These are phyloP conservation scores for Leucosporidium yakuticum DNA, from an alignment of 768 basidiomycete genomes.

Conservation along the genomic window DNA sequence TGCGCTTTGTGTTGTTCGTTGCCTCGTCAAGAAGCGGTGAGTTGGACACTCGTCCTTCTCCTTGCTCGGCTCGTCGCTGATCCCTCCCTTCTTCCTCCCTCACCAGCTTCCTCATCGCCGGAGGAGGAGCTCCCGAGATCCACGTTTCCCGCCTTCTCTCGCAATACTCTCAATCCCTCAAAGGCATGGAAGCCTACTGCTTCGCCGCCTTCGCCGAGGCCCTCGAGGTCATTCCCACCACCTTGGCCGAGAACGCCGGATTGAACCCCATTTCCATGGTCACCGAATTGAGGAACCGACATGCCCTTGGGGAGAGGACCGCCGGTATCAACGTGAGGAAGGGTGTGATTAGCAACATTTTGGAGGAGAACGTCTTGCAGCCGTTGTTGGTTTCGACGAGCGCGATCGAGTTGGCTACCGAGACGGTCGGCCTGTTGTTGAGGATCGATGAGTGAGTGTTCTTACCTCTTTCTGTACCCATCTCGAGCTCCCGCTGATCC, in stretches of 20 bases:
- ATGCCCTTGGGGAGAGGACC: slow-evolving; percentile 86
- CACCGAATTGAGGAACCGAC: slow-evolving; percentile 92
- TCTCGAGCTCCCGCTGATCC: not conserved
- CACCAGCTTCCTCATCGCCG: slow-evolving; percentile 78
- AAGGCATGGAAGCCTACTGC: slow-evolving; percentile 98
- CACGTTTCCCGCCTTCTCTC: slow-evolving; percentile 87
- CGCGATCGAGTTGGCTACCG: slow-evolving; percentile 88
- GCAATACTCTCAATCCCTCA: slow-evolving; percentile 84
- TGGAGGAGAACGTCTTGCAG: slow-evolving; percentile 96
- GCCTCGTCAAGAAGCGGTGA: slow-evolving; percentile 95
- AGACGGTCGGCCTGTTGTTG: slow-evolving; percentile 91
- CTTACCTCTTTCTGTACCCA: not conserved
- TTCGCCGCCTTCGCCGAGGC: slow-evolving; percentile 98
- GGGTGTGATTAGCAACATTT: slow-evolving; percentile 94
- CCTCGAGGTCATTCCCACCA: slow-evolving; percentile 93
- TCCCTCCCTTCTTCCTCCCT: slow-evolving; percentile 3
- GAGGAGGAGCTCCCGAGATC: slow-evolving; percentile 96
- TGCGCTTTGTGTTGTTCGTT: slow-evolving; percentile 96
- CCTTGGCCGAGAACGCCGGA: slow-evolving; percentile 96
- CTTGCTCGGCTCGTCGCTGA: not conserved
- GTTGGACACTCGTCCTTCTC: slow-evolving; percentile 33
- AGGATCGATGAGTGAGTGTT: slow-evolving; percentile 69
- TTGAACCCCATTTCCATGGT: slow-evolving; percentile 97
- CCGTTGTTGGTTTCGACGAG: slow-evolving; percentile 85
- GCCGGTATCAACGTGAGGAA: slow-evolving; percentile 98